Conservation (phyloP, 2,329 filamentous ascomycete species). For the Sphaerulina populicola region DNA sequence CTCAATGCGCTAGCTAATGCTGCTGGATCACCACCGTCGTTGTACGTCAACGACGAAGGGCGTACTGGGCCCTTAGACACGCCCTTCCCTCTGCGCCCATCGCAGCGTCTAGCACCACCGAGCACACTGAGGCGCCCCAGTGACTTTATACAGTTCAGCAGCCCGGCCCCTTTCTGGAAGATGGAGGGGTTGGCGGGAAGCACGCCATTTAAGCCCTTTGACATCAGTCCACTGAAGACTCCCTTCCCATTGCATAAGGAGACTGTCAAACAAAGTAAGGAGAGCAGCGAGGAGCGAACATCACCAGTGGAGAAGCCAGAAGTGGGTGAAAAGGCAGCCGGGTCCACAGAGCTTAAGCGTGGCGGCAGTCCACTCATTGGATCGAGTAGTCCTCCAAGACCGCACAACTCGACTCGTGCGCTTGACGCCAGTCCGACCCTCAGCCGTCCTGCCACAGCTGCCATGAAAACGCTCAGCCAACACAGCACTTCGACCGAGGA, state of each 20-base stretch:
- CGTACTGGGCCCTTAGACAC: slow-evolving; percentile 32
- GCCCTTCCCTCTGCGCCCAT: slow-evolving; percentile 33
- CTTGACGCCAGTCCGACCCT: slow-evolving; percentile 29
- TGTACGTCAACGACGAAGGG: slow-evolving; percentile 34
- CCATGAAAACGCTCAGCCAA: slow-evolving; percentile 29
- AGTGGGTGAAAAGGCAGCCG: slow-evolving; percentile 13
- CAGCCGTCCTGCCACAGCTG: slow-evolving; percentile 28
- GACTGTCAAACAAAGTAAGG: slow-evolving; percentile 18
- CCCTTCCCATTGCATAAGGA: slow-evolving; percentile 31
- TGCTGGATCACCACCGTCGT: slow-evolving; percentile 32
- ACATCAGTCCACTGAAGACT: slow-evolving; percentile 34
- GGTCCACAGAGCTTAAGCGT: slow-evolving; percentile 17
- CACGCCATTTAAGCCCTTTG: slow-evolving; percentile 47
- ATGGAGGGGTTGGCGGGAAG: slow-evolving; percentile 71
- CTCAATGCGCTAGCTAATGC: slow-evolving; percentile 33
- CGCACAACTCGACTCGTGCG: slow-evolving; percentile 15
- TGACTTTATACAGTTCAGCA: slow-evolving; percentile 77
- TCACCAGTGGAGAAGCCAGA: slow-evolving; percentile 16
- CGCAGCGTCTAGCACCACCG: slow-evolving; percentile 64
- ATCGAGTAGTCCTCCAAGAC: slow-evolving; percentile 30
- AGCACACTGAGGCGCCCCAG: slow-evolving; percentile 74
- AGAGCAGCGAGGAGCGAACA: slow-evolving; percentile 20
- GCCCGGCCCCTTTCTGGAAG: slow-evolving; percentile 81
- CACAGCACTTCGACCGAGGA: slow-evolving; percentile 17
- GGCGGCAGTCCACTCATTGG: slow-evolving; percentile 28